Evolutionary conservation across 202 grass and related monocot species (phyloP).

Genomic region (Cymbopogon flexuosus): DNA sequence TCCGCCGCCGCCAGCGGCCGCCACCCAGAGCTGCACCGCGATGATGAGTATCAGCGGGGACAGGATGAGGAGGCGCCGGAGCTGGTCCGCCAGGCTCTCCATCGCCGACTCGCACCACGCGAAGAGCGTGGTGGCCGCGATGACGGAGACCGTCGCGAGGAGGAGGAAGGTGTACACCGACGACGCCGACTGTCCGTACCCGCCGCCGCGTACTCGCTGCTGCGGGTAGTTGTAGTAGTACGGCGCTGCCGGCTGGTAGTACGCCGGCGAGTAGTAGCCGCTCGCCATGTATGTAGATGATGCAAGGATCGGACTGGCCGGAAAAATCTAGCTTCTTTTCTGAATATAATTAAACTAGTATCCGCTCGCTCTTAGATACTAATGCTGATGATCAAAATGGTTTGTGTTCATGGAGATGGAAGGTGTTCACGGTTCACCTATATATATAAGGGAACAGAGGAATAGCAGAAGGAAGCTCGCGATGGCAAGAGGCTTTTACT

Average conservation of each 20-base stretch:
- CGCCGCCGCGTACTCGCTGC: not conserved
- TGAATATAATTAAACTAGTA: not conserved
- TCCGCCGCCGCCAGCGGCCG: conserved; percentile 7
- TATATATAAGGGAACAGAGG: conserved; percentile 24
- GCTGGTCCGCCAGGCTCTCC: conserved; percentile 38
- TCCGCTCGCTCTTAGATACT: not conserved
- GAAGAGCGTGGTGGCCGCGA: conserved; percentile 34
- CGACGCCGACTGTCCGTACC: not conserved
- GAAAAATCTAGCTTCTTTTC: not conserved
- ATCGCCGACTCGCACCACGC: conserved; percentile 48
- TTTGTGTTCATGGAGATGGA: conserved; percentile 11
- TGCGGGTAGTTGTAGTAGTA: conserved; percentile 45
- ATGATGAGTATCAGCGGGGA: conserved; percentile 60
- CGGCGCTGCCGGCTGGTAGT: conserved; percentile 31
- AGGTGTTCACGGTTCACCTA: not conserved
- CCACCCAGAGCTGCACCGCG: conserved; percentile 48
- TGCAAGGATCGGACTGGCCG: not conserved
- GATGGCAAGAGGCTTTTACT: conserved; percentile 8
- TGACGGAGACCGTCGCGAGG: conserved; percentile 43
- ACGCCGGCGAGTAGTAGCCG: conserved; percentile 42
- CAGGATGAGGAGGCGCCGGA: conserved; percentile 43
- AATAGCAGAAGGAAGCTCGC: not conserved
- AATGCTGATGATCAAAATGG: not conserved
- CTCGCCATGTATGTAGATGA: conserved; percentile 42
- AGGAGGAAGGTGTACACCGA: conserved; percentile 41